Conservation (phyloP, 805 yeast species). For the Saccharomycopsis vini region DNA sequence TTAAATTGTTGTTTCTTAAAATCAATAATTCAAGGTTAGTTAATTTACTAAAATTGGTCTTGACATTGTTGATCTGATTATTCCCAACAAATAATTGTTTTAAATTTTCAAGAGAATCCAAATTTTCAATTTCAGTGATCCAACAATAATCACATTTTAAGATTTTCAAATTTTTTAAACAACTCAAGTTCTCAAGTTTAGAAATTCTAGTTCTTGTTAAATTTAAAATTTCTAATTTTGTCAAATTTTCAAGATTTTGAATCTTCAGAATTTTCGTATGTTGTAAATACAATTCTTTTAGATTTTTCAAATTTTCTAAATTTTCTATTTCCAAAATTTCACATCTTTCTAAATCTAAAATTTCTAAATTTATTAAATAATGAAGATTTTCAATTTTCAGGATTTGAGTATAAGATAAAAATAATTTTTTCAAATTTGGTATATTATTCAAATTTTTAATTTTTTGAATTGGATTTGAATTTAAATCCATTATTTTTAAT, state of each 20-base stretch:
- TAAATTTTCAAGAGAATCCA: conserved; percentile 2
- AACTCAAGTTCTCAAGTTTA: conserved; percentile 17
- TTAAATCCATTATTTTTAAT: conserved; percentile 3
- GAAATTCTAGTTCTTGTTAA: conserved; percentile 7
- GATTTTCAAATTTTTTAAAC: conserved; percentile 39
- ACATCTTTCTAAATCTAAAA: conserved; percentile 7
- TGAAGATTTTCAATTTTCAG: background rate
- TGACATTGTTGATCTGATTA: conserved; percentile 8
- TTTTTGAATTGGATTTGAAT: background rate
- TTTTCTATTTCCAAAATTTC: conserved; percentile 7
- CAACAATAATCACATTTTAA: conserved; percentile 41
- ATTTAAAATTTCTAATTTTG: background rate
- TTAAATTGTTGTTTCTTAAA: conserved; percentile 6
- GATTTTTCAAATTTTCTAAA: conserved; percentile 1
- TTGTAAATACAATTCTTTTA: conserved; percentile 1
- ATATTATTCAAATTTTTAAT: background rate
- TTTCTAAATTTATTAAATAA: background rate
- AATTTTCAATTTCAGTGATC: conserved; percentile 1
- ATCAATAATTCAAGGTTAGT: background rate
- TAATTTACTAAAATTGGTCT: too few relatives aligned
- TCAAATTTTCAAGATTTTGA: conserved; percentile 9
- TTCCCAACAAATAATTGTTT: conserved; percentile 9
- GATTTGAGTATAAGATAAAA: conserved; percentile 2
- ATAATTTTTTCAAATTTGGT: background rate
- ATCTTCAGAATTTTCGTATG: conserved; percentile 5